Base-by-base conservation (phyloP, 768 basidiomycete species). In the Tricholoma terreum region DNA sequence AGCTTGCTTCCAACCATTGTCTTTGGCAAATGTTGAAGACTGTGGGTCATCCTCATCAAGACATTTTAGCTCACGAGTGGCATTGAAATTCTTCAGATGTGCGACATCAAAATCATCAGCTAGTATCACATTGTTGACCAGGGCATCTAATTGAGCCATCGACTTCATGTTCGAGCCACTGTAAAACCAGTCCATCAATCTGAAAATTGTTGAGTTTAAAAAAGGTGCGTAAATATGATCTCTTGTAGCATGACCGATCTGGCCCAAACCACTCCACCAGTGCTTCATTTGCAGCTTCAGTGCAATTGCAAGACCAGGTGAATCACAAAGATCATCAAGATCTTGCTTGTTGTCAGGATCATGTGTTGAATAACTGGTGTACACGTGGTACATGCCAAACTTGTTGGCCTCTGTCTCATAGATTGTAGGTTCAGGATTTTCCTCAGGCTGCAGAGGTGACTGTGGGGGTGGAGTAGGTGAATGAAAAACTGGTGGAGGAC, bases 271-370 rank as follows among this genome's bases (percentile, higher is more conserved):
- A 2, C 9, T 21, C 45, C 45, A 46, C 45, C 45, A 46, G 15
- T 19, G 12, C 19, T 17, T 11, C 2, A 17, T 17, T 15, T 19
- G 24, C 9, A 10, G 11, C 4, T 15, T 24, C 42, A 9, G 33
- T 54, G 53, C 22, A 31, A 33, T 46, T 53, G 40, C 11, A 4
- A 52, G 45, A 15, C 35, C 34, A 6, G 55, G 46, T 4, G 58
- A 55, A 17, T 62, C 56, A 40, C 60, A 67, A 14, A 61, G 43
- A 52, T 56, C 56, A 33, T 59, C 55, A 19, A 63, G 61, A 12
- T 54, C 36, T 4, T 33, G 31, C 12, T 35, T 14, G 12, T 35
- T 35, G 12, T 35, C 34, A 35, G 34, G 34, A 35, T 35, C 34
- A 10, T 35, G 34, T 35, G 34, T 35, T 35, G 34, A 7, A 35